Conservation (phyloP, 1,284 basidiomycete genomes). For the Cystobasidiaceae sp. region DNA sequence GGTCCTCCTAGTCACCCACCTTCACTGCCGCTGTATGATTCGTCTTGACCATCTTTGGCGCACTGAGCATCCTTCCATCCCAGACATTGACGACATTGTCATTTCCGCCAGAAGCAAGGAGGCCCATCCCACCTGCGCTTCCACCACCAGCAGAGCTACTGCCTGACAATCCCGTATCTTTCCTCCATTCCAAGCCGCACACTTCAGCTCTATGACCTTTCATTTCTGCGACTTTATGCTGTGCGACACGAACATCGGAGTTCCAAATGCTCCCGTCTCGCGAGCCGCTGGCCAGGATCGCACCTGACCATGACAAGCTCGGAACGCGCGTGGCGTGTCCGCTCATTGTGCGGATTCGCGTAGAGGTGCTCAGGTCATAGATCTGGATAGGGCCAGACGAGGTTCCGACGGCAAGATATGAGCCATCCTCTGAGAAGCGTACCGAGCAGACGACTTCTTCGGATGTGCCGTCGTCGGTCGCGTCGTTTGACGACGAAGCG, state of each 20-base stretch:
- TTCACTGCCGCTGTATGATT: slow-evolving; percentile 94
- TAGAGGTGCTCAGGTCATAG: slow-evolving; percentile 82
- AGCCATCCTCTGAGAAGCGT: slow-evolving; percentile 81
- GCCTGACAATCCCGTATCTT: slow-evolving; percentile 35
- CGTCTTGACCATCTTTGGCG: slow-evolving; percentile 63
- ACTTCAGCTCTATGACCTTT: slow-evolving; percentile 85
- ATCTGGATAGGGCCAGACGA: slow-evolving; percentile 85
- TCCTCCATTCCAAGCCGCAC: slow-evolving; percentile 53
- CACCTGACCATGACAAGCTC: slow-evolving; percentile 75
- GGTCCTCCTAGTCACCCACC: slow-evolving; percentile 49
- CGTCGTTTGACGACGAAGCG: slow-evolving; percentile 31
- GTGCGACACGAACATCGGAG: slow-evolving; percentile 80
- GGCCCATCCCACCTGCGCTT: slow-evolving; percentile 41
- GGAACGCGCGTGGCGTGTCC: slow-evolving; percentile 74
- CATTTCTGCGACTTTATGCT: slow-evolving; percentile 83
- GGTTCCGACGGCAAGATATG: slow-evolving; percentile 77
- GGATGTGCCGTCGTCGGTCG: slow-evolving; percentile 43
- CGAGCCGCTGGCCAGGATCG: slow-evolving; percentile 80
- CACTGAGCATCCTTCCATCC: slow-evolving; percentile 79
- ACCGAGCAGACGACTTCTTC: slow-evolving; percentile 63
- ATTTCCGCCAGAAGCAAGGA: slow-evolving; percentile 90
- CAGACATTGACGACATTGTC: slow-evolving; percentile 96
- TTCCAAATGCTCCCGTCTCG: slow-evolving; percentile 89
- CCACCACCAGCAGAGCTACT: slow-evolving; percentile 22
- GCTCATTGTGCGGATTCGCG: slow-evolving; percentile 78